These are phyloP conservation scores for Geosmithia putterillii DNA, from an alignment of 2,329 filamentous ascomycete genomes.

Conservation along the genomic window DNA sequence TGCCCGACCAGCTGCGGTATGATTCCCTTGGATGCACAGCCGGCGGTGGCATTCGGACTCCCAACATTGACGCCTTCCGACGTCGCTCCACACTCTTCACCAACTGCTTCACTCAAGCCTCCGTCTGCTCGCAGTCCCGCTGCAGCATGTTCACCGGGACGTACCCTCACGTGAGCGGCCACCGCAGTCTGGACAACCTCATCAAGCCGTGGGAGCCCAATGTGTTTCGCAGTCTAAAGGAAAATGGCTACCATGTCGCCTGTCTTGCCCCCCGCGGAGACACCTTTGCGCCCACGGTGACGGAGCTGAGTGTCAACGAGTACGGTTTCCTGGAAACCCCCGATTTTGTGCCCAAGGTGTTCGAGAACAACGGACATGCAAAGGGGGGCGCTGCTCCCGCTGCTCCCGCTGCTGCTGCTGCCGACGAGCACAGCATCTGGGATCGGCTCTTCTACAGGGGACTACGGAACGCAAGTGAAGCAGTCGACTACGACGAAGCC, in stretches of 20 bases:
- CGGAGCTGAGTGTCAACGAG: slow-evolving; percentile 29
- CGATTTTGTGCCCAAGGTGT: slow-evolving; percentile 18
- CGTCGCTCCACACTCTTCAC: slow-evolving; percentile 24
- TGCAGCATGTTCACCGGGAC: slow-evolving; percentile 33
- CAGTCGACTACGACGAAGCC: slow-evolving; percentile 31
- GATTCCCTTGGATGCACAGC: slow-evolving; percentile 25
- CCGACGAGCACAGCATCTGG: slow-evolving; percentile 16
- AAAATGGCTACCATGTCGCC: slow-evolving; percentile 31
- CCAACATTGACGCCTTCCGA: slow-evolving; percentile 28
- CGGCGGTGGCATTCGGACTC: slow-evolving; percentile 16
- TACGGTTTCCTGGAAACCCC: slow-evolving; percentile 29
- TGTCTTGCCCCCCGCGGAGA: slow-evolving; percentile 28
- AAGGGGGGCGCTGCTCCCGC: too few species aligned
- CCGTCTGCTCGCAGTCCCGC: slow-evolving; percentile 31
- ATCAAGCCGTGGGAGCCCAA: slow-evolving; percentile 37
- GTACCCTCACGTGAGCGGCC: slow-evolving; percentile 31
- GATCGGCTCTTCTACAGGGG: slow-evolving; percentile 27
- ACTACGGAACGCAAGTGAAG: slow-evolving; percentile 18
- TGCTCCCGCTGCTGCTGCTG: too few species aligned
- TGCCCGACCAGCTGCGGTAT: slow-evolving; percentile 34
- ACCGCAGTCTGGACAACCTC: slow-evolving; percentile 31
- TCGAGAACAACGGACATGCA: slow-evolving; percentile 7
- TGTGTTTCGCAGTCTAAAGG: slow-evolving; percentile 28
- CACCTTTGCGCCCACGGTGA: slow-evolving; percentile 27
- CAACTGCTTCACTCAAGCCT: slow-evolving; percentile 31